Conservation (phyloP, 2,329 filamentous ascomycete species). For the Knufia petricola region DNA sequence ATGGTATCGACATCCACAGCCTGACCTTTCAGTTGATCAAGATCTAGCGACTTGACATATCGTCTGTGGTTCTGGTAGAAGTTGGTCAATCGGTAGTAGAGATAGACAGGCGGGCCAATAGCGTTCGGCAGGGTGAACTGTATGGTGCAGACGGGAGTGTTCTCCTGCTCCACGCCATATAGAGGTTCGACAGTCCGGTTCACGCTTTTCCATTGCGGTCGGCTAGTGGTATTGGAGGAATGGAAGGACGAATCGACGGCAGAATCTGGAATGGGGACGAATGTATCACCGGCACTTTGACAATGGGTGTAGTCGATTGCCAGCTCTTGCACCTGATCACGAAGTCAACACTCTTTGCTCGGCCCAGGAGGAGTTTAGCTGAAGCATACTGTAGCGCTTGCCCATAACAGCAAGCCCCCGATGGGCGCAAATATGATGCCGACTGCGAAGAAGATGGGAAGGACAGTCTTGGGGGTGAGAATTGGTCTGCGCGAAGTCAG, state of each 20-base stretch:
- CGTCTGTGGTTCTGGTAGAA: constrained; percentile 98
- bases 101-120: constrained; percentile 70
- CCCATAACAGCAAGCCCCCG: constrained; percentile 75
- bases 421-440: constrained; percentile 91
- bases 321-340: constrained; percentile 73
- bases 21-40: constrained; percentile 70
- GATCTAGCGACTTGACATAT: constrained; percentile 84
- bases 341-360: constrained; percentile 2
- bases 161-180: constrained; percentile 20
- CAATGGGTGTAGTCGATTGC: constrained; percentile 85
- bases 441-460: constrained; percentile 83
- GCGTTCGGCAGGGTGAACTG: constrained; percentile 70
- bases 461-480: constrained; percentile 83
- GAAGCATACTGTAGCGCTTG: constrained; percentile 61
- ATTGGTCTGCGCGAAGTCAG: constrained; percentile 59
- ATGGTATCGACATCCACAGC: constrained; percentile 53
- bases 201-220: constrained; percentile 26
- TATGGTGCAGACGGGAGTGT: constrained; percentile 56
- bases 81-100: constrained; percentile 94
- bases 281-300: constrained; percentile 43
- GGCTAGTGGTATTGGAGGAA: constrained; percentile 34
- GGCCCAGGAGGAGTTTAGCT: not conserved
- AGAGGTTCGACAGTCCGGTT: constrained; percentile 20
- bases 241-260: constrained; percentile 65
- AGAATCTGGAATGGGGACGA: constrained; percentile 45